Conservation (phyloP, 768 basidiomycete genomes). For the Suillus discolor region DNA sequence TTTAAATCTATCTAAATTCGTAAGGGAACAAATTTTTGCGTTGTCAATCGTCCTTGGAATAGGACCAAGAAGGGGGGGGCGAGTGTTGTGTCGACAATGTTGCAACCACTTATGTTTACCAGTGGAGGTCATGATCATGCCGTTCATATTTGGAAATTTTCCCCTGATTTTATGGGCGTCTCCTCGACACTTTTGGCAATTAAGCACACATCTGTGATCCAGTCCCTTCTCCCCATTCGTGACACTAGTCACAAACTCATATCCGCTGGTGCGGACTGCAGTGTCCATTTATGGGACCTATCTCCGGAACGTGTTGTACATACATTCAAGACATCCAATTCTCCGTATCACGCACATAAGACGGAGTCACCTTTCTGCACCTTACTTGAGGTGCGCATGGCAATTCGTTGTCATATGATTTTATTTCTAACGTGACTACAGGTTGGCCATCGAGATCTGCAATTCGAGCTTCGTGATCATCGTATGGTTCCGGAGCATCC, state of each 20-base stretch:
- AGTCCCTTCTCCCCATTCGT: conserved; percentile 44
- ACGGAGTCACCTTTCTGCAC: conserved; percentile 41
- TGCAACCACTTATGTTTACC: conserved; percentile 44
- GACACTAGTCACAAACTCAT: conserved; percentile 51
- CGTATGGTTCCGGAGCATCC: conserved; percentile 38
- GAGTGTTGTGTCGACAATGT: conserved; percentile 44
- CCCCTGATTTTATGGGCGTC: conserved; percentile 34
- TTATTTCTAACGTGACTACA: conserved; percentile 19
- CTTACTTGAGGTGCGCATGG: conserved; percentile 43
- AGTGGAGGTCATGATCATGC: conserved; percentile 53
- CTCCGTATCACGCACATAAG: conserved; percentile 44
- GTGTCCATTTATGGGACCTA: conserved; percentile 47
- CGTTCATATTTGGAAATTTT: conserved; percentile 50
- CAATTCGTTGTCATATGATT: conserved; percentile 5
- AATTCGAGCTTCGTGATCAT: conserved; percentile 54
- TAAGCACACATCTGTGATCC: conserved; percentile 44
- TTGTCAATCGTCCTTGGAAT: conserved; percentile 33
- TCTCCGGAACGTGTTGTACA: conserved; percentile 45
- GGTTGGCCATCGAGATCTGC: conserved; percentile 53
- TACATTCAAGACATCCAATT: conserved; percentile 44
- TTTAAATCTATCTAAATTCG: not conserved
- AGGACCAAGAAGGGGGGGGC: conserved; percentile 42
- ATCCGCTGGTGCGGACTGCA: conserved; percentile 52
- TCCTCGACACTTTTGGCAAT: conserved; percentile 37
- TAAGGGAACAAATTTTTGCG: conserved; percentile 1